phyloP scores from a whole-genome alignment of 257 asterid genomes.

The Salvia miltiorrhiza region DNA sequence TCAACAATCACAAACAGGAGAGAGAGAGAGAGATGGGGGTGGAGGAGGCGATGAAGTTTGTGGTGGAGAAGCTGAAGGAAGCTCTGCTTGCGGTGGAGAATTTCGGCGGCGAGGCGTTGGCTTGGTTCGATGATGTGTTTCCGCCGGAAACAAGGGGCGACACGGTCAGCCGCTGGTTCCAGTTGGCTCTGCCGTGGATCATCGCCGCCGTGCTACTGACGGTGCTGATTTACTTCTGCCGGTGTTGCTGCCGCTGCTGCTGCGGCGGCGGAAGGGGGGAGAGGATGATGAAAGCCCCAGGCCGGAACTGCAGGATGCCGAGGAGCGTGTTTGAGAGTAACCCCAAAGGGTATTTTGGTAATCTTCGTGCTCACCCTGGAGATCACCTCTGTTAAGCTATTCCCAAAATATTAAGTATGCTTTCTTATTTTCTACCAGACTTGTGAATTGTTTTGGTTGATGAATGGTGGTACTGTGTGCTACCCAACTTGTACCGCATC shows the following conservation, averaged over 20 bases:
- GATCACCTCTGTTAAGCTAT: slow-evolving; percentile 17
- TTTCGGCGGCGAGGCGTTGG: slow-evolving; percentile 14
- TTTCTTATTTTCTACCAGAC: too few relatives aligned
- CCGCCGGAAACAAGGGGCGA: slow-evolving; percentile 42
- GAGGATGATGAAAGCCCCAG: slow-evolving; percentile 49
- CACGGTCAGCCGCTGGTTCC: slow-evolving; percentile 27
- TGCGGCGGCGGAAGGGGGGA: background rate
- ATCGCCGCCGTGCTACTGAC: slow-evolving; percentile 18
- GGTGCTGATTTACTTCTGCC: slow-evolving; percentile 21
- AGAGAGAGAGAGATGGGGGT: slow-evolving; percentile 22
- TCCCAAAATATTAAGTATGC: too few relatives aligned
- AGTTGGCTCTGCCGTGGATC: slow-evolving; percentile 19
- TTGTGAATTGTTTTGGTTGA: background rate
- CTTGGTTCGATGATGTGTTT: slow-evolving; percentile 33
- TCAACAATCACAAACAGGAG: too few relatives aligned
- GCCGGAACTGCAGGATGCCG: slow-evolving; percentile 26
- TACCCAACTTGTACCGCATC: background rate
- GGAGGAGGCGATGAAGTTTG: slow-evolving; percentile 19
- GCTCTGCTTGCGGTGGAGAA: slow-evolving; percentile 12
- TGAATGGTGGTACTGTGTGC: background rate
- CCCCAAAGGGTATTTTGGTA: slow-evolving; percentile 28
- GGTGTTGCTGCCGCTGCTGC: slow-evolving; percentile 9
- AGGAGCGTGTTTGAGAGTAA: slow-evolving; percentile 27
- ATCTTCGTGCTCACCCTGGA: slow-evolving; percentile 33
- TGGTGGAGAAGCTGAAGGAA: slow-evolving; percentile 32